Base-by-base conservation (phyloP, 2,329 filamentous ascomycete genomes). In the Hymenoscyphus linearis region DNA sequence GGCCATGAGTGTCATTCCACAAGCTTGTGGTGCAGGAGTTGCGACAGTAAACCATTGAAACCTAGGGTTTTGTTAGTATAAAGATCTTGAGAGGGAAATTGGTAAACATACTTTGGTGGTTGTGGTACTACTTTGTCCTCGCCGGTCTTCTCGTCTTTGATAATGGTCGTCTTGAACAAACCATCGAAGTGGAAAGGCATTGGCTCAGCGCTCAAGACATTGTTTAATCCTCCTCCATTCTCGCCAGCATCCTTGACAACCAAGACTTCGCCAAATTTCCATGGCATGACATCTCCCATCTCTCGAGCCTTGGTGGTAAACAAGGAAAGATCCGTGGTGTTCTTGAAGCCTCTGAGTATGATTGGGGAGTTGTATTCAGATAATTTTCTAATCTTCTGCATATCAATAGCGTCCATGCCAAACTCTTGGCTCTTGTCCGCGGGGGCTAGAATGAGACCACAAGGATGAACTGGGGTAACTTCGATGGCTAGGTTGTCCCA, bases 141-240 rank as follows among this genome's bases (percentile, higher is more conserved):
- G 26, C 47, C 57, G 25, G 31, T 31, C 31, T 34, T 53, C 27
- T 27, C 47, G 16, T 52, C 26, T 27, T 58, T 52, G 7, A 37
- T 14, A 3, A 26, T 52, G 4, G 34, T 47, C n/a, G 44, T 52
- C 12, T 83, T 84, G 74, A 84, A 85, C 31, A 84, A 71, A 0
- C 82, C 82, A 56, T 85, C 82, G 40, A 78, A 85, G 64, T 85
- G 82, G 69, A 82, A 82, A 0, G 82, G 82, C 81, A 84, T 83
- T 63, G 78, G 78, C 61, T 83, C 81, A 1, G 77, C 75, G 0
- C 79, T 82, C 1, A 82, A 74, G 2, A 84, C 80, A 47, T 83
- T 83, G 64, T 83, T 84, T 22, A 78, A 70, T 0, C 78, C 76
- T 12, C 74, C 71, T 0, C 76, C 75, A 5, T 79, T 74, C 1